These are phyloP conservation scores for Phylloporus rhodoxanthus DNA, from an alignment of 768 basidiomycete species.

Conservation along the genomic window DNA sequence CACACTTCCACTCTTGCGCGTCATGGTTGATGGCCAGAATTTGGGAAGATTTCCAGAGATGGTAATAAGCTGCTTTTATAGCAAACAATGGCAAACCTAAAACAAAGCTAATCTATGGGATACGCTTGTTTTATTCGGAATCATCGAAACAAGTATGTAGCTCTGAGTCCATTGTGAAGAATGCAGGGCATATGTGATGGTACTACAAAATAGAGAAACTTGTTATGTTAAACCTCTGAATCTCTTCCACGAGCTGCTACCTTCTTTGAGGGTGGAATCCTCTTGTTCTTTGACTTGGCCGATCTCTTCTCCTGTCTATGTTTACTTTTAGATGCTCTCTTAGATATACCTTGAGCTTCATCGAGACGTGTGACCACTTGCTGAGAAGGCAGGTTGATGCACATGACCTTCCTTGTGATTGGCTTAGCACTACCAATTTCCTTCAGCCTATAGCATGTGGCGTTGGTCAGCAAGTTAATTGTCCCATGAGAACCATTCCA, in stretches of 20 bases:
- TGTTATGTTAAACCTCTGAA: too few relatives aligned
- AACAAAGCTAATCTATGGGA: too few relatives aligned
- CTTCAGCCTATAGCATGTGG: constrained; percentile 1
- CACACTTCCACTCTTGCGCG: not conserved
- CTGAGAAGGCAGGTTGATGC: constrained; percentile 1
- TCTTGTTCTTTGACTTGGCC: not conserved
- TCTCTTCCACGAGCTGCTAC: too few relatives aligned
- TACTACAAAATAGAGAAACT: too few relatives aligned
- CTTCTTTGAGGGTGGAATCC: not conserved
- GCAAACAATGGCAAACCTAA: too few relatives aligned
- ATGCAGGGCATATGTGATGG: too few relatives aligned
- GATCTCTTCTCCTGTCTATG: not conserved
- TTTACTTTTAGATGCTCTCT: not conserved
- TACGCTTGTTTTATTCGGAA: too few relatives aligned
- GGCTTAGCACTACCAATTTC: not conserved
- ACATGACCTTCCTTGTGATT: not conserved
- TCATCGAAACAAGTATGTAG: too few relatives aligned
- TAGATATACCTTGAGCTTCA: constrained; percentile 2
- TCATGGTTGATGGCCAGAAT: not conserved
- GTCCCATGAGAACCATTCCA: constrained; percentile 1
- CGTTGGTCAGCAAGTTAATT: constrained; percentile 1
- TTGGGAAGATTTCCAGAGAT: too few relatives aligned
- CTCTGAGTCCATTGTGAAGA: too few relatives aligned
- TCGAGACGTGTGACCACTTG: not conserved
- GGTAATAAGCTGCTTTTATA: too few relatives aligned